These are phyloP conservation scores for Maudiozyma barnettii DNA, from an alignment of 805 yeast genomes.

Conservation along the genomic window DNA sequence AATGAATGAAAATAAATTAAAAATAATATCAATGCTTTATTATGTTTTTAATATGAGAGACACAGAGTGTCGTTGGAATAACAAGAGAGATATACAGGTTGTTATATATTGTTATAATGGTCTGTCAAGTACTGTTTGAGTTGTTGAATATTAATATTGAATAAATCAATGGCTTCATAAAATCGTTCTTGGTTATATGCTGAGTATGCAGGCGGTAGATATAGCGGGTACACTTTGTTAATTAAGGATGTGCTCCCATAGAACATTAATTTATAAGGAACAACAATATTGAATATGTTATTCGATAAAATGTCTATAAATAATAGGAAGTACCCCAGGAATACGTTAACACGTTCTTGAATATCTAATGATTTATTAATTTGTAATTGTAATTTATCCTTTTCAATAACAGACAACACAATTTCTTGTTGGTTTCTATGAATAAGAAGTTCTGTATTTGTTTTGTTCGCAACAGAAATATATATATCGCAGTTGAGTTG, in stretches of 20 bases:
- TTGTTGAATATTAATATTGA: conserved; percentile 21
- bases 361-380: conserved; percentile 5
- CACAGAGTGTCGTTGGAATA: neutral
- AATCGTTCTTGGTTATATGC: conserved; percentile 10
- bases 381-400: conserved; percentile 4
- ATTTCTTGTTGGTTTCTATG: neutral
- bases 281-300: conserved; percentile 11
- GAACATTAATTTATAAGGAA: conserved; percentile 19
- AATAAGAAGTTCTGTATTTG: neutral
- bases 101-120: conserved; percentile 34
- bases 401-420: conserved; percentile 1
- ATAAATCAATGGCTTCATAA: conserved; percentile 11
- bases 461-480: neutral
- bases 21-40: neutral
- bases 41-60: neutral
- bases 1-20: neutral
- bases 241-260: conserved; percentile 24
- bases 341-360: conserved; percentile 12
- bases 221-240: conserved; percentile 15
- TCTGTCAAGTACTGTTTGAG: conserved; percentile 22
- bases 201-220: conserved; percentile 11
- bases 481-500: neutral
- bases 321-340: conserved; percentile 23
- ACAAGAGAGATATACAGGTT: neutral
- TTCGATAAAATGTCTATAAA: conserved; percentile 16